phyloP scores from a whole-genome alignment of 495 filamentous ascomycete species.

The Podospora pseudoanserina region DNA sequence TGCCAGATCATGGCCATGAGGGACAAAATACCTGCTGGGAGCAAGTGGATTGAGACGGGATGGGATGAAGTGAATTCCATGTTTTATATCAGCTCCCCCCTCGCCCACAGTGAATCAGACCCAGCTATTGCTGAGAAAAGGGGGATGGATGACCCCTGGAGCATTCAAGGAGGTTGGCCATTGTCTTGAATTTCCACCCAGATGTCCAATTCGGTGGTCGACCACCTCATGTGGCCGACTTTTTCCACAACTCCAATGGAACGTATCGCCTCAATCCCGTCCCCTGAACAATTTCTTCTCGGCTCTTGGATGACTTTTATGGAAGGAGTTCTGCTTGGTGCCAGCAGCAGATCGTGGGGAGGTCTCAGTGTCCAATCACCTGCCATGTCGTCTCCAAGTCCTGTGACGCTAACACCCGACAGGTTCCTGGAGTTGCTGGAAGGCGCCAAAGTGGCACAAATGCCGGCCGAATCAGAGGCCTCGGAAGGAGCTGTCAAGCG shows the following conservation, averaged over 20 bases:
- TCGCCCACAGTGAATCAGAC: neutral
- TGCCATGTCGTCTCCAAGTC: neutral
- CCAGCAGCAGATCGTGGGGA: neutral
- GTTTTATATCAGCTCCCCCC: neutral
- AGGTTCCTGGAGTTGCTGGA: too few relatives aligned
- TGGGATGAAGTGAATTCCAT: neutral
- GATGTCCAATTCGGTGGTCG: neutral
- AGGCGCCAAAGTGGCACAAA: neutral
- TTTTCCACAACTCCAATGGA: neutral
- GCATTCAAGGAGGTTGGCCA: neutral
- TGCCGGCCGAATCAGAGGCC: neutral
- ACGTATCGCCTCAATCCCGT: neutral
- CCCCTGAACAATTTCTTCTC: neutral
- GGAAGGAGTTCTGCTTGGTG: neutral
- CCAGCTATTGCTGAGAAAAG: too few relatives aligned
- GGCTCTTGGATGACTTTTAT: neutral
- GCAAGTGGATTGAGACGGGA: neutral
- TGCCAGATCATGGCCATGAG: neutral
- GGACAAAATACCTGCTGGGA: neutral
- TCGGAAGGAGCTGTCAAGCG: neutral
- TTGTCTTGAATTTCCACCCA: neutral
- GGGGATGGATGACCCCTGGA: neutral
- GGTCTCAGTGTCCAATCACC: neutral
- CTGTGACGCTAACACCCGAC: neutral
- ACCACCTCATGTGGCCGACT: too few relatives aligned